Evolutionary conservation across 176 grass and related monocot genomes (phyloP).

Genomic region (Triticum turgidum): DNA sequence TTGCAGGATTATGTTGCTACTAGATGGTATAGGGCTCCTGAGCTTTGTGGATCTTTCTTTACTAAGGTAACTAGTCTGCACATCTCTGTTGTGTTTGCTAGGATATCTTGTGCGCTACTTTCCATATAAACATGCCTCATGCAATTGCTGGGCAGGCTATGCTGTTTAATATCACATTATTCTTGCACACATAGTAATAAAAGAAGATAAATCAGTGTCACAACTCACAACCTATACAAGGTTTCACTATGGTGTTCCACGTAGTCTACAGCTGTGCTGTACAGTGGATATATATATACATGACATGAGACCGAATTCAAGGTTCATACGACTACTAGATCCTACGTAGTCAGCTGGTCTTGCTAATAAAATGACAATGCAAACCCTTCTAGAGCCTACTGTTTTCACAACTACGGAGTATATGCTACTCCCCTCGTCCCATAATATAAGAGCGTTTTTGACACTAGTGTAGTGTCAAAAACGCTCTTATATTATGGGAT

Average conservation of each 20-base stretch:
- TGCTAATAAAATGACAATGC: slow-evolving; percentile 10
- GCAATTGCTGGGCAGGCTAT: not conserved
- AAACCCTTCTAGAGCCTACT: not conserved
- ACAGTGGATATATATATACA: not conserved
- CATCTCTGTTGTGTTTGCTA: slow-evolving; percentile 21
- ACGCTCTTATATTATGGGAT: not conserved
- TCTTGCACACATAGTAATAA: not conserved
- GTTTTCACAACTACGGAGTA: not conserved
- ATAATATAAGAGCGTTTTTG: too few relatives aligned
- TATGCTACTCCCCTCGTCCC: too few relatives aligned
- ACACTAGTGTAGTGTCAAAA: too few relatives aligned
- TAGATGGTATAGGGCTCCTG: slow-evolving; percentile 98
- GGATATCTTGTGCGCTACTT: not conserved
- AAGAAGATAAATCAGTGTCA: not conserved
- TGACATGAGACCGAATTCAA: not conserved
- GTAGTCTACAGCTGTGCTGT: not conserved
- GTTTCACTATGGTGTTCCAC: not conserved
- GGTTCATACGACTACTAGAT: not conserved
- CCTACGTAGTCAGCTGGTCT: not conserved
- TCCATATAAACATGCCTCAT: slow-evolving; percentile 6
- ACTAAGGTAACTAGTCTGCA: slow-evolving; percentile 67
- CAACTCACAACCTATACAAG: not conserved
- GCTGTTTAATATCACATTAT: slow-evolving; percentile 1
- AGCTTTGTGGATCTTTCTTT: slow-evolving; percentile 97
- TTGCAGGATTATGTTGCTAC: slow-evolving; percentile 98